phyloP scores from a whole-genome alignment of 768 basidiomycete genomes.

The Flagelloscypha sp. region DNA sequence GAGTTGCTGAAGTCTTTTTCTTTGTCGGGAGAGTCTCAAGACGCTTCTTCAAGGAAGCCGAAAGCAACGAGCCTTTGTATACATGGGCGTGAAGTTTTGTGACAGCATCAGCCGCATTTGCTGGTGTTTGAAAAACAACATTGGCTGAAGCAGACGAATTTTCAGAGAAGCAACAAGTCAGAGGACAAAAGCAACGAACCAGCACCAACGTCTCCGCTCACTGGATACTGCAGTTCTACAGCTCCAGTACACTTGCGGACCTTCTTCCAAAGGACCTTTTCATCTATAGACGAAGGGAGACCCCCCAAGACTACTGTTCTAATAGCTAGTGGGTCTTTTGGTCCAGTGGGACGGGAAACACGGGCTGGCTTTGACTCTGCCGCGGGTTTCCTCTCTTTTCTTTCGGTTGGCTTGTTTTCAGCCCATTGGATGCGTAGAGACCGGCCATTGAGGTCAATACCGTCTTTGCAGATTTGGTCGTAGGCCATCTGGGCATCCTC shows the following conservation, averaged over 20 bases:
- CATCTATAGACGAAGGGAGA: slow-evolving; percentile 52
- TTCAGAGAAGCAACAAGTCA: neutral
- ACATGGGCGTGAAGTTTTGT: slow-evolving; percentile 85
- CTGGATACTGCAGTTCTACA: slow-evolving; percentile 67
- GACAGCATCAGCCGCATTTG: slow-evolving; percentile 61
- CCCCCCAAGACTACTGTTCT: slow-evolving; percentile 75
- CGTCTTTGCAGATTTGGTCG: slow-evolving; percentile 54
- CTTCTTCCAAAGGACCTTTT: slow-evolving; percentile 78
- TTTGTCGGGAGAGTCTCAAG: slow-evolving; percentile 55
- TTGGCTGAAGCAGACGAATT: slow-evolving; percentile 40
- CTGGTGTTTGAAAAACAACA: slow-evolving; percentile 62
- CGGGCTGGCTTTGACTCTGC: slow-evolving; percentile 34
- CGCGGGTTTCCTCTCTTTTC: slow-evolving; percentile 25
- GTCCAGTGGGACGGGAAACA: slow-evolving; percentile 24
- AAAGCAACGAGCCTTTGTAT: slow-evolving; percentile 83
- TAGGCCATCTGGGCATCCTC: slow-evolving; percentile 82
- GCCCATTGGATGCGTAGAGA: slow-evolving; percentile 76
- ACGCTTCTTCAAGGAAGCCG: slow-evolving; percentile 81
- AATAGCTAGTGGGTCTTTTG: slow-evolving; percentile 73
- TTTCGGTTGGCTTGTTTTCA: slow-evolving; percentile 54
- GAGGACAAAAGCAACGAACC: slow-evolving; percentile 28
- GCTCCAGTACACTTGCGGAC: slow-evolving; percentile 73
- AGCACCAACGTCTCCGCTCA: slow-evolving; percentile 39
- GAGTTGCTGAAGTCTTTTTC: slow-evolving; percentile 30
- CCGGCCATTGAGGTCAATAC: slow-evolving; percentile 59